Base-by-base conservation (phyloP, 1,139 yeast species). In the Geotrichum candidum region DNA sequence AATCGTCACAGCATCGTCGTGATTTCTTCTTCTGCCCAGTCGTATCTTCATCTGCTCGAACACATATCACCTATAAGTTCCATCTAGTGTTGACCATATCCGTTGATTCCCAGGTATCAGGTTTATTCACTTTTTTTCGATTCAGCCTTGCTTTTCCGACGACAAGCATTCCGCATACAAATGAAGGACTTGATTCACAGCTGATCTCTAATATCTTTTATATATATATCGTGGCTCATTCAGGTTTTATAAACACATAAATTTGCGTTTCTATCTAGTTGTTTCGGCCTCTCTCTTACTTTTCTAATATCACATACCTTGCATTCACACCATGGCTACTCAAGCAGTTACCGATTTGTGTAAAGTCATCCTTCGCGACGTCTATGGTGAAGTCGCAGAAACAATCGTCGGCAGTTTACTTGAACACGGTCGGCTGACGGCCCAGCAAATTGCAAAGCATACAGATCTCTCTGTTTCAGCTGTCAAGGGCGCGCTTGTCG, bases 371-470 rank as follows among this genome's bases (percentile, higher is more conserved):
- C 68, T 74, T 45, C 68, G 68, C 56, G 78, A 75, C 63, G 67
- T 73, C 31, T 76, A 74, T 61, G 79, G 79, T 41, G 72, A 73
- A 53, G 65, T 72, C 27, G 78, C 78, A 3, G 70, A 75, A 59
- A 66, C 66, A 27, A 68, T 78, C 11, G 76, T 75, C 50, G 70
- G 72, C 10, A 62, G 66, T 18, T 67, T 78, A 33, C 67, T 76
- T 23, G 70, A 69, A 61, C 66, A 70, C 56, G 81, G 80, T 29
- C 68, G 79, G 9, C 69, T 70, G 45, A 70, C 75, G 1, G 70
- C 74, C 0, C 58, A 64, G 9, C 74, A 73, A 53, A 65, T 78
- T 54, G 68, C 72, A 33, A 67, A 70, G 54, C 61, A 63, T 55
- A 64, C 75, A 2, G 67, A 67, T 15, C 64, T 76, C 25, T 69